Evolutionary conservation across 352 stramenopile genomes (phyloP).

Genomic region (Peronospora destructor): DNA sequence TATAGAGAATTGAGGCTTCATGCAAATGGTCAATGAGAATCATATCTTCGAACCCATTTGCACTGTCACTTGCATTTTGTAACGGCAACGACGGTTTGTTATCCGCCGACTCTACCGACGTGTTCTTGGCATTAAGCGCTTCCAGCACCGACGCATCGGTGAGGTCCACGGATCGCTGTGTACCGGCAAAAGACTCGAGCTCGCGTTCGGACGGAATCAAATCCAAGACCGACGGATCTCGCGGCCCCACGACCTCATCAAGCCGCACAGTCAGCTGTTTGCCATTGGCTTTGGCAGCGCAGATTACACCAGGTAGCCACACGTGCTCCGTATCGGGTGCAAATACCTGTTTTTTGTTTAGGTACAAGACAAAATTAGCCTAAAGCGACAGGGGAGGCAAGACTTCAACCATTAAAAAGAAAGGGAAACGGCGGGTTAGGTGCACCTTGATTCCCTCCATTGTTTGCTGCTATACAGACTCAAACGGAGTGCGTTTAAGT

Average conservation of each 20-base stretch:
- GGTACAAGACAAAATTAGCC: slow-evolving; percentile 11
- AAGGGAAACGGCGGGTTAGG: neutral
- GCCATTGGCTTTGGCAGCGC: slow-evolving; percentile 34
- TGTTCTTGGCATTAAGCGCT: slow-evolving; percentile 54
- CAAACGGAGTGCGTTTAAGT: slow-evolving; percentile 1
- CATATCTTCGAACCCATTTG: slow-evolving; percentile 79
- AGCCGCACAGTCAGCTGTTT: slow-evolving; percentile 54
- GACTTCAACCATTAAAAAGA: neutral
- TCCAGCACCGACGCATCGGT: slow-evolving; percentile 49
- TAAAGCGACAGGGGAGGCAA: slow-evolving; percentile 22
- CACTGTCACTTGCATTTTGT: slow-evolving; percentile 56
- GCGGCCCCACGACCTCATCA: slow-evolving; percentile 53
- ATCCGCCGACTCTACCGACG: slow-evolving; percentile 36
- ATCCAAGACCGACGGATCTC: slow-evolving; percentile 36
- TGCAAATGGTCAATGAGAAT: slow-evolving; percentile 84
- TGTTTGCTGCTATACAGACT: slow-evolving; percentile 16
- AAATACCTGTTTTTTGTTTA: slow-evolving; percentile 38
- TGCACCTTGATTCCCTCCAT: slow-evolving; percentile 63
- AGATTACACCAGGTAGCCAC: slow-evolving; percentile 74
- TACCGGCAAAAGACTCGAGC: slow-evolving; percentile 47
- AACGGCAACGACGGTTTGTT: slow-evolving; percentile 45
- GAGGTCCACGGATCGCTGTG: slow-evolving; percentile 46
- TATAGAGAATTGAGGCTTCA: slow-evolving; percentile 83
- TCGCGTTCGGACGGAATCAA: slow-evolving; percentile 41
- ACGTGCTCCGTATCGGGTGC: slow-evolving; percentile 67